Evolutionary conservation across 106 monocot species (phyloP).

Genomic region (Hemerocallis citrina): DNA sequence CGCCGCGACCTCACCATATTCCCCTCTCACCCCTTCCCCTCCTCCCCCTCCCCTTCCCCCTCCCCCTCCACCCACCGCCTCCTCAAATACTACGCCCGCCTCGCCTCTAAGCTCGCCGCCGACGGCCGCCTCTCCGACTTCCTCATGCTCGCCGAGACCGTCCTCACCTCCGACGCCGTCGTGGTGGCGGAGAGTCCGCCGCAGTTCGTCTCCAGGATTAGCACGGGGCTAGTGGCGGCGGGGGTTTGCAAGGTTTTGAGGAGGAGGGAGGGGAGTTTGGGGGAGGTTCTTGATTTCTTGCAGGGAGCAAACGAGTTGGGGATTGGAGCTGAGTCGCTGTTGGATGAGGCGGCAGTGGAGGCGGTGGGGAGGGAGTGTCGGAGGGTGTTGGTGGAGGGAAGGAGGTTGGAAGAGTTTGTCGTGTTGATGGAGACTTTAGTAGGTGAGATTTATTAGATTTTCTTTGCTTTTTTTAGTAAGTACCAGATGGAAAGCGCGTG

Average conservation of each 20-base stretch:
- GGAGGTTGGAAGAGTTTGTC: slow-evolving; percentile 54
- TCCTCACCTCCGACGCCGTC: slow-evolving; percentile 35
- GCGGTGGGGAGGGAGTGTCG: slow-evolving; percentile 33
- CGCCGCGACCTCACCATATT: slow-evolving; percentile 27
- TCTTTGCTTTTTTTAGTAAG: not conserved
- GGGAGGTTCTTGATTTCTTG: slow-evolving; percentile 44
- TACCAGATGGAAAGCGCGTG: no score
- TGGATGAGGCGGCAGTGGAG: slow-evolving; percentile 29
- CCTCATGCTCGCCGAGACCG: slow-evolving; percentile 46
- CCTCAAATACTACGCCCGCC: slow-evolving; percentile 40
- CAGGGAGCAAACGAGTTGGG: slow-evolving; percentile 30
- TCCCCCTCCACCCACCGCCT: slow-evolving; percentile 14
- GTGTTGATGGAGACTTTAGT: slow-evolving; percentile 46
- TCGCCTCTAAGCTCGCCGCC: slow-evolving; percentile 44
- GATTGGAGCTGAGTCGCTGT: slow-evolving; percentile 24
- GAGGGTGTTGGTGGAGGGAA: slow-evolving; percentile 14
- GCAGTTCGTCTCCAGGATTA: slow-evolving; percentile 29
- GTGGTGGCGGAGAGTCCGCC: slow-evolving; percentile 15
- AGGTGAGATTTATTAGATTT: slow-evolving; percentile 14
- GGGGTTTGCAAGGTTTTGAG: slow-evolving; percentile 21
- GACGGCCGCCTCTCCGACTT: slow-evolving; percentile 33
- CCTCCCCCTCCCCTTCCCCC: not conserved
- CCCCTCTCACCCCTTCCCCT: not conserved
- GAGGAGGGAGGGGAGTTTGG: slow-evolving; percentile 16
- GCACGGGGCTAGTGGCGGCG: slow-evolving; percentile 25